Evolutionary conservation across 2,329 filamentous ascomycete genomes (phyloP).

Genomic region (Akanthomyces lecanii): DNA sequence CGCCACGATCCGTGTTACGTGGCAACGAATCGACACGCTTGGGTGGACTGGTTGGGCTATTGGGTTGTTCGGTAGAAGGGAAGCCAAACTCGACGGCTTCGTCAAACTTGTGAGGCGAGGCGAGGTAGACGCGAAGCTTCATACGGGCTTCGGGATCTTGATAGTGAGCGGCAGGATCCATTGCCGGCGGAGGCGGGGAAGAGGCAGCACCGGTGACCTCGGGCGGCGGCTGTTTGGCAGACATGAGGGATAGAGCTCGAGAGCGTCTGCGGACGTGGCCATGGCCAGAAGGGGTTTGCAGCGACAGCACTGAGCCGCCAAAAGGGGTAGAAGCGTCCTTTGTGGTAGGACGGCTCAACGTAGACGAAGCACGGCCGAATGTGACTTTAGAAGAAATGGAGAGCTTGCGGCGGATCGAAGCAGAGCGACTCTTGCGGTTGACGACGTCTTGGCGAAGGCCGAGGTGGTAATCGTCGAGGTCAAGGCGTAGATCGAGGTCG

Average conservation of each 20-base stretch:
- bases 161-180: conserved; percentile 76
- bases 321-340: conserved; percentile 34
- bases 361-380: conserved; percentile 53
- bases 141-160: conserved; percentile 83
- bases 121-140: conserved; percentile 80
- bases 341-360: conserved; percentile 44
- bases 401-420: conserved; percentile 65
- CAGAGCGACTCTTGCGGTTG: conserved; percentile 44
- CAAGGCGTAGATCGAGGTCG: conserved; percentile 62
- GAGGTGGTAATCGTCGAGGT: conserved; percentile 66
- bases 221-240: conserved; percentile 34
- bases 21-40: conserved; percentile 14
- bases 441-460: conserved; percentile 51
- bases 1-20: conserved; percentile 2
- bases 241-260: conserved; percentile 52
- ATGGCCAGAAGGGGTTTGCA: conserved; percentile 23
- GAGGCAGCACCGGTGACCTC: conserved; percentile 22
- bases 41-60: conserved; percentile 17
- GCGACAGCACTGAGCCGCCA: conserved; percentile 21
- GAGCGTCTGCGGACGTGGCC: conserved; percentile 48
- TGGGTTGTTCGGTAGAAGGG: conserved; percentile 53
- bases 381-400: conserved; percentile 64
- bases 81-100: conserved; percentile 94
- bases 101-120: conserved; percentile 93
- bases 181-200: conserved; percentile 35